Conservation (phyloP, 1,139 yeast genomes). For the Tardiomyces blankii region DNA sequence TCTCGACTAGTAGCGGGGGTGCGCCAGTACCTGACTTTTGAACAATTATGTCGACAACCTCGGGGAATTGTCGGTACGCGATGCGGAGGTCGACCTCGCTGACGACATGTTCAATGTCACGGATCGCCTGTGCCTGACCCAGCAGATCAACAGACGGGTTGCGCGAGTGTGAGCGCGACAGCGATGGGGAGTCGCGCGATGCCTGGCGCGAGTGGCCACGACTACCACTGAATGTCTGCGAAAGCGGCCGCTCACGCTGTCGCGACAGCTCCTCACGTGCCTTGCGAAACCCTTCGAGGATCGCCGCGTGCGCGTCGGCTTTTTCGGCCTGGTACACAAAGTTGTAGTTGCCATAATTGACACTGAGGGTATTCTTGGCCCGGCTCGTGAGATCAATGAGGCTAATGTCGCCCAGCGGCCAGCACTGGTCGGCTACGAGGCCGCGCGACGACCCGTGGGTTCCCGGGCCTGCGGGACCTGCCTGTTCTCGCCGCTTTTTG, state of each 20-base stretch:
- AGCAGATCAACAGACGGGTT: neutral
- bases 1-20: slow-evolving; percentile 10
- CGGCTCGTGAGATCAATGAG: slow-evolving; percentile 32
- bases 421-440: slow-evolving; percentile 67
- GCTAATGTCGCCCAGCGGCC: slow-evolving; percentile 58
- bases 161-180: neutral
- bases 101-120: slow-evolving; percentile 47
- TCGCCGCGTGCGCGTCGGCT: slow-evolving; percentile 44
- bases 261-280: slow-evolving; percentile 53
- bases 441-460: slow-evolving; percentile 18
- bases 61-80: slow-evolving; percentile 47
- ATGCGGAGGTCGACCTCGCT: slow-evolving; percentile 59
- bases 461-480: slow-evolving; percentile 17
- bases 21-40: slow-evolving; percentile 2
- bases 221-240: neutral
- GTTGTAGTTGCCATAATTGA: slow-evolving; percentile 38
- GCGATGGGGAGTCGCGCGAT: neutral
- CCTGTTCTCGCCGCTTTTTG: slow-evolving; percentile 34
- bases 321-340: slow-evolving; percentile 59
- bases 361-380: slow-evolving; percentile 16
- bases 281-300: slow-evolving; percentile 47
- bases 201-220: neutral
- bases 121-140: slow-evolving; percentile 11
- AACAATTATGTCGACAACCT: slow-evolving; percentile 40
- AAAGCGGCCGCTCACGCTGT: neutral